These are phyloP conservation scores for Blumeriella jaapii DNA, from an alignment of 2,329 filamentous ascomycete genomes.

Conservation along the genomic window DNA sequence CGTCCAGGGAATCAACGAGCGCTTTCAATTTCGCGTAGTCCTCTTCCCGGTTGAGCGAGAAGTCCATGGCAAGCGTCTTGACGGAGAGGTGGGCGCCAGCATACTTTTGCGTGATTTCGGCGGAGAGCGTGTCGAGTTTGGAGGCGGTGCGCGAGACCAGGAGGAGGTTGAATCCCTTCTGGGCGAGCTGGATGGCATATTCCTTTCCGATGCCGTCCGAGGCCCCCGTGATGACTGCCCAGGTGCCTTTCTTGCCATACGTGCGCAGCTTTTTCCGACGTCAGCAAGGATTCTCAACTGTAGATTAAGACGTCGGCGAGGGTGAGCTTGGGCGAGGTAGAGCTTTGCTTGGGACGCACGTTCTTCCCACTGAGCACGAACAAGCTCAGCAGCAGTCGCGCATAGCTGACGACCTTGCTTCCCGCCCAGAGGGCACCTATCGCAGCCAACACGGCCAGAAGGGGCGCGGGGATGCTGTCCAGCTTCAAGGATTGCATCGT, in stretches of 20 bases:
- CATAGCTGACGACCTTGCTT: conserved; percentile 44
- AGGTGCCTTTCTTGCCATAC: conserved; percentile 84
- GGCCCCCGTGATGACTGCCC: conserved; percentile 89
- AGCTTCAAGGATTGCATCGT: neutral
- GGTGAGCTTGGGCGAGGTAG: too few species aligned
- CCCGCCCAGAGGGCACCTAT: conserved; percentile 49
- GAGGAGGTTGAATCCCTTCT: conserved; percentile 87
- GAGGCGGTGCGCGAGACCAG: conserved; percentile 92
- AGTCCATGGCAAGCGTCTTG: conserved; percentile 85
- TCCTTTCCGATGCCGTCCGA: conserved; percentile 97
- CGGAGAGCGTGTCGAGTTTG: conserved; percentile 69
- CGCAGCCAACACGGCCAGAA: conserved; percentile 28
- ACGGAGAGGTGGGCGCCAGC: conserved; percentile 50
- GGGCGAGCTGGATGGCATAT: conserved; percentile 79
- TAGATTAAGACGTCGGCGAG: neutral
- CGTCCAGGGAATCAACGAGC: conserved; percentile 60
- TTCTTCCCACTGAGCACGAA: conserved; percentile 56
- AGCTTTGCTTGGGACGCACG: too few species aligned
- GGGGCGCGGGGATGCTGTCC: conserved; percentile 11
- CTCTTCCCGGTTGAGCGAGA: conserved; percentile 61
- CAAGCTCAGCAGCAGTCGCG: conserved; percentile 51
- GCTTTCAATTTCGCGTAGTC: conserved; percentile 68
- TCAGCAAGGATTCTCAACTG: neutral
- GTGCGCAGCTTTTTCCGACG: conserved; percentile 55
- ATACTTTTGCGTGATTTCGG: conserved; percentile 63